Conservation (phyloP, 495 filamentous ascomycete genomes). For the Podospora anserina region DNA sequence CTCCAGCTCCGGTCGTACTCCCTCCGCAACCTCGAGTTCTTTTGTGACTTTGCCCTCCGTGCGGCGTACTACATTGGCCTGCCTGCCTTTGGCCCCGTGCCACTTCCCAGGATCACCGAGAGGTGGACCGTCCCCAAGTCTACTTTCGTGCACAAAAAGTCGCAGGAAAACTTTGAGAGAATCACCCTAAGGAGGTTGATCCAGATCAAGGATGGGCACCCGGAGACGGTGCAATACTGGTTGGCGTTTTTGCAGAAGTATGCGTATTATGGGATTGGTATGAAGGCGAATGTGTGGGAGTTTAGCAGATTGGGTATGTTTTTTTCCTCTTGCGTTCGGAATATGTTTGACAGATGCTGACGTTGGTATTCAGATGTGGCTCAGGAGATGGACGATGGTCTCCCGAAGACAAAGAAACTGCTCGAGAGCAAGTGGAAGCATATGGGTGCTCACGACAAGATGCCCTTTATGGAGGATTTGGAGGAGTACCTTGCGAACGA, state of each 20-base stretch:
- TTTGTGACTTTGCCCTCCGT: slow-evolving; percentile 89
- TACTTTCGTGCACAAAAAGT: slow-evolving; percentile 94
- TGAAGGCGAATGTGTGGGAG: slow-evolving; percentile 98
- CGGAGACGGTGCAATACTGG: slow-evolving; percentile 85
- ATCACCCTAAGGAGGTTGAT: slow-evolving; percentile 82
- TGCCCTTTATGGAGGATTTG: slow-evolving; percentile 50
- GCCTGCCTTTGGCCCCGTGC: slow-evolving; percentile 80
- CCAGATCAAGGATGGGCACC: slow-evolving; percentile 89
- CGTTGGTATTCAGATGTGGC: slow-evolving; percentile 52
- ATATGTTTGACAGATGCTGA: slow-evolving; percentile 3
- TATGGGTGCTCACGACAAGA: slow-evolving; percentile 56
- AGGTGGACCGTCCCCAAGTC: slow-evolving; percentile 90
- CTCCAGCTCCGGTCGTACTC: slow-evolving; percentile 91
- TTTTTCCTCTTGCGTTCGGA: background rate
- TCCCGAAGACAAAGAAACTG: slow-evolving; percentile 56
- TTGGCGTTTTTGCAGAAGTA: slow-evolving; percentile 86
- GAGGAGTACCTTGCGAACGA: slow-evolving; percentile 54
- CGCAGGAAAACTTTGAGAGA: slow-evolving; percentile 95
- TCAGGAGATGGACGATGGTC: slow-evolving; percentile 60
- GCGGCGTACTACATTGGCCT: slow-evolving; percentile 92
- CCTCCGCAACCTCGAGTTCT: slow-evolving; percentile 88
- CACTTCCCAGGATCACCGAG: slow-evolving; percentile 81
- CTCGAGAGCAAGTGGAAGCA: slow-evolving; percentile 61
- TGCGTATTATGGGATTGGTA: slow-evolving; percentile 88
- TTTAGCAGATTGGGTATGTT: slow-evolving; percentile 66